Evolutionary conservation across 2,329 filamentous ascomycete species (phyloP).

Genomic region (Monosporascus sp.): DNA sequence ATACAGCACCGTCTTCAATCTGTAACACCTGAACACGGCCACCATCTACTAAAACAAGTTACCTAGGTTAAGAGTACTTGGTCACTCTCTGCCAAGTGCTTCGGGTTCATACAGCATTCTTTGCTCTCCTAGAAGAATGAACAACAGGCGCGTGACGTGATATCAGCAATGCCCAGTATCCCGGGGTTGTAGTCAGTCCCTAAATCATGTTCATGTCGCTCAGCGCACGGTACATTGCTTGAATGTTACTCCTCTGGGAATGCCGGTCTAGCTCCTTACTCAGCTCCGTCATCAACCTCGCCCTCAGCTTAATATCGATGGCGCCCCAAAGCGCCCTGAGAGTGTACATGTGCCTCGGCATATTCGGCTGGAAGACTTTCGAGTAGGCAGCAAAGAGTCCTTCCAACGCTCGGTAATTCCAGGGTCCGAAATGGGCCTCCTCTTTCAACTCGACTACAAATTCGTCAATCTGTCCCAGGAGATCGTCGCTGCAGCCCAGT

Average conservation of each 20-base stretch:
- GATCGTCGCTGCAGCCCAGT: conserved; percentile 11
- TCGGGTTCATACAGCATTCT: no score
- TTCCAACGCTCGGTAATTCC: background rate
- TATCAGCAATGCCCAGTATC: no score
- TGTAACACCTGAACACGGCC: no score
- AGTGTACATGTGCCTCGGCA: conserved; percentile 6
- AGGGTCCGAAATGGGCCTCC: conserved; percentile 5
- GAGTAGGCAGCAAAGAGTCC: conserved; percentile 8
- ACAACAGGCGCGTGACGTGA: no score
- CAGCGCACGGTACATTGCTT: conserved; percentile 7
- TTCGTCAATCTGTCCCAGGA: conserved; percentile 11
- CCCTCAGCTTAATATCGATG: background rate
- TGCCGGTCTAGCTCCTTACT: background rate
- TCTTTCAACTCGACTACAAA: conserved; percentile 9
- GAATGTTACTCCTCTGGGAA: conserved; percentile 1
- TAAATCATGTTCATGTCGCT: conserved; percentile 5
- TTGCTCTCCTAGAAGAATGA: no score
- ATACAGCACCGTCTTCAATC: no score
- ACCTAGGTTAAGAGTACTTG: no score
- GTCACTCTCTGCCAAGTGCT: no score
- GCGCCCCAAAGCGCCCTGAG: conserved; percentile 4
- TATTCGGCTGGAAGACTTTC: conserved; percentile 9
- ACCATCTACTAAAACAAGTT: no score
- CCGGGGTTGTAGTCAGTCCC: no score
- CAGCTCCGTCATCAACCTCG: background rate